Conservation (phyloP, 169 alveolate genomes). For the Neospora caninum region DNA sequence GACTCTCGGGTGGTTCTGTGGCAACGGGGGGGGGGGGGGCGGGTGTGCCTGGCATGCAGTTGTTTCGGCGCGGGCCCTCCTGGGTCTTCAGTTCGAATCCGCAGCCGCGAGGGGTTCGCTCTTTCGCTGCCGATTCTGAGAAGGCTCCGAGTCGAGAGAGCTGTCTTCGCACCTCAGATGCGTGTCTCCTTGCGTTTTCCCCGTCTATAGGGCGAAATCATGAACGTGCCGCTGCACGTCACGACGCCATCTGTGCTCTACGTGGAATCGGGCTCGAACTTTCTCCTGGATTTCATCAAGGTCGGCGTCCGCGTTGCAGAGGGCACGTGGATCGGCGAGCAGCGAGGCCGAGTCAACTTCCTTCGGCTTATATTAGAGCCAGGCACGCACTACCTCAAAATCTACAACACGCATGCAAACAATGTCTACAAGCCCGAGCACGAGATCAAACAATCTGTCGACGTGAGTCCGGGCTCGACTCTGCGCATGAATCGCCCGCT, state of each 20-base stretch:
- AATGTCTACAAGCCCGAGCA: not conserved
- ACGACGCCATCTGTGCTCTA: constrained; percentile 58
- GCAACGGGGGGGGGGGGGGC: no score
- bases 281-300: constrained; percentile 54
- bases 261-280: constrained; percentile 62
- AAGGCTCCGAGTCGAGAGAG: no score
- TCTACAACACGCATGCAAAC: not conserved
- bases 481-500: no score
- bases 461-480: no score
- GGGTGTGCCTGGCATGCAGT: no score
- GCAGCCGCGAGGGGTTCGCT: no score
- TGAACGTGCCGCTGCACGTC: constrained; percentile 45
- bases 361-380: constrained; percentile 70
- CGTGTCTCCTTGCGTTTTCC: not conserved
- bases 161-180: not conserved
- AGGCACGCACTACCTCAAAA: constrained; percentile 62
- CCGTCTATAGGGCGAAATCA: constrained; percentile 53
- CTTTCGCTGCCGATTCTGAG: no score
- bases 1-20: no score
- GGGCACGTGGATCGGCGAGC: constrained; percentile 78
- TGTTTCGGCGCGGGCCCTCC: no score
- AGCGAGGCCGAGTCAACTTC: constrained; percentile 69
- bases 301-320: constrained; percentile 76
- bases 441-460: not conserved
- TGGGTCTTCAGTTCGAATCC: no score